These are phyloP conservation scores for Corymbia citriodora DNA, from an alignment of 441 rosid genomes.

Conservation along the genomic window DNA sequence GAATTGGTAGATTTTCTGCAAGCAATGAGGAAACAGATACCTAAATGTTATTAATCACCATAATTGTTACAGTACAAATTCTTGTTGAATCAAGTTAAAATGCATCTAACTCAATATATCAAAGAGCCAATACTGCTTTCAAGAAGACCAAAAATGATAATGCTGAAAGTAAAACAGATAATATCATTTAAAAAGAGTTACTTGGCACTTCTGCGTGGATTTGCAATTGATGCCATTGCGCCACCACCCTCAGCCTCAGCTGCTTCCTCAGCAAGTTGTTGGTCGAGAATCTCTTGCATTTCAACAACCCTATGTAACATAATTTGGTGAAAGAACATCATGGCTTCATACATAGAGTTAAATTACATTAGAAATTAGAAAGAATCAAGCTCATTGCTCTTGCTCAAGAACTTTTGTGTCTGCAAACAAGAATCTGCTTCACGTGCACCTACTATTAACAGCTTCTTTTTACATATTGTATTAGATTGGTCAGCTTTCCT, in stretches of 20 bases:
- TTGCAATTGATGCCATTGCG: constrained; percentile 84
- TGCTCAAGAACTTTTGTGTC: not conserved
- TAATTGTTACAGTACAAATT: not conserved
- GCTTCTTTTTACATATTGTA: not conserved
- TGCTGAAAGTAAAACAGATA: not conserved
- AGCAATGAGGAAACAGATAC: constrained; percentile 8
- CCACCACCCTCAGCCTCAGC: constrained; percentile 99
- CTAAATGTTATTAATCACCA: not conserved
- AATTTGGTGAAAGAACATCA: not conserved
- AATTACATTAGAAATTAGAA: not conserved
- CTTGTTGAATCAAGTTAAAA: not conserved
- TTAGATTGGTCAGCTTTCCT: not conserved
- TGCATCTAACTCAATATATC: not conserved
- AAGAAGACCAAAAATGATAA: not conserved
- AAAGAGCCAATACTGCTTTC: not conserved
- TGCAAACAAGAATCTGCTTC: not conserved
- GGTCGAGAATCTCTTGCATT: constrained; percentile 99
- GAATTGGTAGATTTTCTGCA: constrained; percentile 64
- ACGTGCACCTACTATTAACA: not conserved
- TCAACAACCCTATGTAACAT: constrained; percentile 77
- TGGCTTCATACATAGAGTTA: not conserved
- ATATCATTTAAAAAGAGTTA: constrained; percentile 21
- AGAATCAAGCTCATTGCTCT: not conserved
- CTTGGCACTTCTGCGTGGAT: constrained; percentile 93
- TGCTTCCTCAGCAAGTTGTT: constrained; percentile 98